Percentiles rank a stretch among this genome's conserved stretches.
Evolutionary conservation across 2,329 filamentous ascomycete genomes (phyloP).

Genomic region (Fusarium dlaminii): DNA sequence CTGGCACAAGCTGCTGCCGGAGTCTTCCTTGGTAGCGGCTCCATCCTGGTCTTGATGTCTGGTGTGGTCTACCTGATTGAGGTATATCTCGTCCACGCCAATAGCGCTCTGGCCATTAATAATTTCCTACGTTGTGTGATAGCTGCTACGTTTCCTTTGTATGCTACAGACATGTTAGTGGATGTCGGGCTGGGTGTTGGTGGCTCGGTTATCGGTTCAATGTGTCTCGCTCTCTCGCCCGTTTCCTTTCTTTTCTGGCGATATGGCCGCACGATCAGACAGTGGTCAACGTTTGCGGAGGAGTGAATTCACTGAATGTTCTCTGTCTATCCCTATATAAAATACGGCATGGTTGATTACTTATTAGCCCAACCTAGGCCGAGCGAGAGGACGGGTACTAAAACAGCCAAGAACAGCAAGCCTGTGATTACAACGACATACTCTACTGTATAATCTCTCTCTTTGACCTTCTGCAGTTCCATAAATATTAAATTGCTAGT

Average conservation of each 20-base stretch:
- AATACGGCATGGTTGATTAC: accelerated
- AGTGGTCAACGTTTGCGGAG: neutral
- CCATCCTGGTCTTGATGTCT: neutral
- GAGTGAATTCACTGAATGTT: accelerated
- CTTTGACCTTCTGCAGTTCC: neutral
- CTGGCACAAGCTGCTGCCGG: neutral
- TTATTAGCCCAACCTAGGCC: accelerated
- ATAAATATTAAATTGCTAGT: neutral
- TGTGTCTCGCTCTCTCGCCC: neutral
- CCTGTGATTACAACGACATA: too few species aligned
- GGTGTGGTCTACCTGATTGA: neutral
- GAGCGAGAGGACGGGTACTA: accelerated
- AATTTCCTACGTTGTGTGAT: neutral
- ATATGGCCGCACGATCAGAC: neutral
- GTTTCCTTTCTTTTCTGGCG: neutral
- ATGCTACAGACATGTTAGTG: neutral
- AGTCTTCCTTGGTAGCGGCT: neutral
- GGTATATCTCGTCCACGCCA: neutral
- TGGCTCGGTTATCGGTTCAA: neutral
- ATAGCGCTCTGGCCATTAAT: neutral
- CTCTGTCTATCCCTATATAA: accelerated
- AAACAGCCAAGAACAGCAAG: neutral
- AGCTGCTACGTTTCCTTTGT: neutral
- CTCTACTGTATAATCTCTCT: neutral
- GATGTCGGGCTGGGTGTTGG: neutral